Percentiles rank a stretch among this genome's conserved stretches.
phyloP scores from a whole-genome alignment of 192 early-diverging fungal genomes.

The Coemansia aciculifera region DNA sequence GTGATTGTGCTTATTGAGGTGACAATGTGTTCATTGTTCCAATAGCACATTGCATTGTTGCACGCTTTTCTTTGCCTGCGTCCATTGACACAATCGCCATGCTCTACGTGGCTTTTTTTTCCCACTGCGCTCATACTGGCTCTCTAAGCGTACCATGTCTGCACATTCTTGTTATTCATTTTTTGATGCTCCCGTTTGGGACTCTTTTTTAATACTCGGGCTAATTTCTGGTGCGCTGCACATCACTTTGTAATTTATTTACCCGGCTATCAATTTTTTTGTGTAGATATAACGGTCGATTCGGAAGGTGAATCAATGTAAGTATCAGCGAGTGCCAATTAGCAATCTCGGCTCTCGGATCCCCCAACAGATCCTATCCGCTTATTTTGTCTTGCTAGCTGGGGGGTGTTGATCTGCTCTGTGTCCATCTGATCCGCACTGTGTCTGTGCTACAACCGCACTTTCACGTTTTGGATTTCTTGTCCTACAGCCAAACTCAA shows the following conservation, averaged over 20 bases:
- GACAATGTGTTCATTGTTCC: conserved; percentile 14
- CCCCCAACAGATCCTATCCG: conserved; percentile 11
- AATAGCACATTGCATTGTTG: not conserved
- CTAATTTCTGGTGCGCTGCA: conserved; percentile 10
- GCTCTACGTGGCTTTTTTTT: not conserved
- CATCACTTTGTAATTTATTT: conserved; percentile 4
- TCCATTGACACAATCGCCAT: not conserved
- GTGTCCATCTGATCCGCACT: not conserved
- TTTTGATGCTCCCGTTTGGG: not conserved
- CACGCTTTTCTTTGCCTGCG: not conserved
- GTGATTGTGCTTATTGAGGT: conserved; percentile 4
- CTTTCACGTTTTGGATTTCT: not conserved
- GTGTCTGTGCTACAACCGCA: not conserved
- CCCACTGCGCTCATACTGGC: not conserved
- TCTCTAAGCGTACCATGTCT: not conserved
- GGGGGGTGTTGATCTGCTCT: not conserved
- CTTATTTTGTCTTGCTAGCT: not conserved
- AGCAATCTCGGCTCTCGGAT: not conserved
- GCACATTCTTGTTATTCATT: not conserved
- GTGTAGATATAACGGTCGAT: conserved; percentile 62
- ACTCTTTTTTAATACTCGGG: not conserved
- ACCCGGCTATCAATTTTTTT: conserved; percentile 1
- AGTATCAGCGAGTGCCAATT: conserved; percentile 21
- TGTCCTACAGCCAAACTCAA: not conserved
- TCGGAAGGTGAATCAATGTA: conserved; percentile 72